These are phyloP conservation scores for Bruguiera hainesii DNA, from an alignment of 441 rosid species.

Conservation along the genomic window DNA sequence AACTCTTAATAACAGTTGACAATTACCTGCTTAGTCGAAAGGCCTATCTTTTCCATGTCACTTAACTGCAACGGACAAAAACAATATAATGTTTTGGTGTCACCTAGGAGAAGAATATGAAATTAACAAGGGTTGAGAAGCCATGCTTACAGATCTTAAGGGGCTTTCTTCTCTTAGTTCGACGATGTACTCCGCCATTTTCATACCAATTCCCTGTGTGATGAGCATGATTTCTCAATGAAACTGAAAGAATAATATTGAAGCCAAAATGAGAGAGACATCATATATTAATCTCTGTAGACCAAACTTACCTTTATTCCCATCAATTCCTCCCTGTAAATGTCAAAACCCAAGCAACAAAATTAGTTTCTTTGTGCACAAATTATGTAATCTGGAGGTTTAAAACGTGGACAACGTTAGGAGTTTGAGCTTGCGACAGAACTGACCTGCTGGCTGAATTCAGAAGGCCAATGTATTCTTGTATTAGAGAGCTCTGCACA, in stretches of 20 bases:
- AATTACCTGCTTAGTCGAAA: constrained; percentile 69
- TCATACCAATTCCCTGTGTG: constrained; percentile 71
- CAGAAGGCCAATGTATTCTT: constrained; percentile 62
- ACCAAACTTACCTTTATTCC: constrained; percentile 56
- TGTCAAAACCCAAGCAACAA: constrained; percentile 11
- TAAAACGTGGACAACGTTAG: neutral
- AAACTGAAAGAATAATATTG: neutral
- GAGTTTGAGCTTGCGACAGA: neutral
- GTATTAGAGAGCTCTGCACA: constrained; percentile 51
- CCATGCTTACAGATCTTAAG: constrained; percentile 47
- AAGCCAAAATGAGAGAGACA: neutral
- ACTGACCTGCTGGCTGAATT: constrained; percentile 74
- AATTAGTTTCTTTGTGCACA: constrained; percentile 19
- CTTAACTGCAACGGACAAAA: constrained; percentile 43
- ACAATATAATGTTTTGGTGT: constrained; percentile 1
- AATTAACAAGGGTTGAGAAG: neutral
- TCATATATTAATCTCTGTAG: neutral
- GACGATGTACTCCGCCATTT: constrained; percentile 71
- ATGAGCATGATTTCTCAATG: neutral
- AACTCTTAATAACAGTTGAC: neutral
- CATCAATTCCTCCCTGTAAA: constrained; percentile 67
- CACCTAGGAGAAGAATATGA: neutral
- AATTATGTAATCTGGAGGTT: neutral
- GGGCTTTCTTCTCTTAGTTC: constrained; percentile 73
- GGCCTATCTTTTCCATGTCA: constrained; percentile 78